Evolutionary conservation across 495 filamentous ascomycete species (phyloP).

Genomic region (Aspergillus taichungensis): DNA sequence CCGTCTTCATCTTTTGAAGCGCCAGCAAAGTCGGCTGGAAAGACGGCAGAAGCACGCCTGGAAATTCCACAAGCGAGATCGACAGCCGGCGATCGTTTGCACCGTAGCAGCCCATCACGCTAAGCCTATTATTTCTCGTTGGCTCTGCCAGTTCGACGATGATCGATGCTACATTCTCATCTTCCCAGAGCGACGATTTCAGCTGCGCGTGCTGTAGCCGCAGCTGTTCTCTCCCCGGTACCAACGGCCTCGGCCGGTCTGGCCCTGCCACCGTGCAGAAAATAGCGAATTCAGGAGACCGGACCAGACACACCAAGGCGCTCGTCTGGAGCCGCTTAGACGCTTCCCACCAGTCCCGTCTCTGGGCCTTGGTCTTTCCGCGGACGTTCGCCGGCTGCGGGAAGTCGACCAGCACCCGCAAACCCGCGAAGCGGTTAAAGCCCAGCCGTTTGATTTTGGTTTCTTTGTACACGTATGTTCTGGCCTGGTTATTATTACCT

Average conservation of each 20-base stretch:
- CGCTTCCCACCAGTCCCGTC: constrained; percentile 52
- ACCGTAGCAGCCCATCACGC: constrained; percentile 17
- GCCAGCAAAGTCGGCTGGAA: constrained; percentile 60
- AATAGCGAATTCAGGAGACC: constrained; percentile 31
- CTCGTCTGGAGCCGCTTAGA: constrained; percentile 48
- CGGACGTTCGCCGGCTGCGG: constrained; percentile 41
- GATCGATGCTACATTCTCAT: constrained; percentile 6
- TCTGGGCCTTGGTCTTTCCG: constrained; percentile 16
- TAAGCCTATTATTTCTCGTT: constrained; percentile 16
- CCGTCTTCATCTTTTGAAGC: constrained; percentile 49
- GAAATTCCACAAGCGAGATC: constrained; percentile 57
- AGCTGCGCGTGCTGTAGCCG: neutral
- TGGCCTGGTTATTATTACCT: constrained; percentile 3
- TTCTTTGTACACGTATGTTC: constrained; percentile 33
- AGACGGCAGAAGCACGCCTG: constrained; percentile 55
- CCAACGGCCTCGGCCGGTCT: constrained; percentile 2
- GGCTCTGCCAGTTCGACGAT: constrained; percentile 9
- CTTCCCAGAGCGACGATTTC: constrained; percentile 17
- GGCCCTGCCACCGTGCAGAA: constrained; percentile 47
- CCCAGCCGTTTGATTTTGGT: constrained; percentile 23
- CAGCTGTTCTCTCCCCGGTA: neutral
- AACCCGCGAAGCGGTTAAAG: constrained; percentile 41
- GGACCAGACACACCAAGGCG: constrained; percentile 51
- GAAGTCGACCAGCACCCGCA: constrained; percentile 48
- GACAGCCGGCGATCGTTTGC: neutral